Conservation (phyloP, 2,329 filamentous ascomycete genomes). For the Fusarium decemcellulare region DNA sequence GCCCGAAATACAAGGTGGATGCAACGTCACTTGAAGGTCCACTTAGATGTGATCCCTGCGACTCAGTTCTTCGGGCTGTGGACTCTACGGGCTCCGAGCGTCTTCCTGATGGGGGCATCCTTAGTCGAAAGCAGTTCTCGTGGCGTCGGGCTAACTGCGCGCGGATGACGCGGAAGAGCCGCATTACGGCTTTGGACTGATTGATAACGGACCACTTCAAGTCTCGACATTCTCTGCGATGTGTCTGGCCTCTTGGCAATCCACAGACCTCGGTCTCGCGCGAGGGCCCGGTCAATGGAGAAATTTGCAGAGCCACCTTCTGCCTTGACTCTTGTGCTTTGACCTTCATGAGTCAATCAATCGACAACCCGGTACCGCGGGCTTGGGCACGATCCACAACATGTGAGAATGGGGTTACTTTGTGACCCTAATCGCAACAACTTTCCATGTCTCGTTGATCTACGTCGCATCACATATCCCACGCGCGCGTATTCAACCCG, state of each 20-base stretch:
- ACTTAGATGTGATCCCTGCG: not conserved
- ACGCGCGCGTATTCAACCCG: not conserved
- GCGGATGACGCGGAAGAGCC: slow-evolving; percentile 29
- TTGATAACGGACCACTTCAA: slow-evolving; percentile 30
- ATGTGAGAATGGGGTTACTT: slow-evolving; percentile 5
- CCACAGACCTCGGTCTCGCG: not conserved
- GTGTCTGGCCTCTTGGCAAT: not conserved
- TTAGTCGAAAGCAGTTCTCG: not conserved
- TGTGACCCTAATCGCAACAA: not conserved
- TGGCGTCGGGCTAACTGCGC: not conserved
- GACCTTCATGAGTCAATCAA: not conserved
- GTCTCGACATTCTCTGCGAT: not conserved
- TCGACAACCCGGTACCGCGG: not conserved
- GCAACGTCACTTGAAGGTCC: slow-evolving; percentile 3
- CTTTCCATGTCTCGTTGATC: no score
- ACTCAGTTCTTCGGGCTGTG: no score
- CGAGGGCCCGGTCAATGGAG: not conserved
- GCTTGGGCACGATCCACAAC: slow-evolving; percentile 2
- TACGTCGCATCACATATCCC: not conserved
- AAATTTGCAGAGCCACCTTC: not conserved
- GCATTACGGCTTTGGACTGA: slow-evolving; percentile 17
- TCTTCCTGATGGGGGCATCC: not conserved
- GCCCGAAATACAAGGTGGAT: slow-evolving; percentile 3
- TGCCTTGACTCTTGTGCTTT: not conserved
- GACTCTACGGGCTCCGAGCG: not conserved